Conservation (phyloP, 148 eudicot genomes). For the Salicornia ramosissima region DNA sequence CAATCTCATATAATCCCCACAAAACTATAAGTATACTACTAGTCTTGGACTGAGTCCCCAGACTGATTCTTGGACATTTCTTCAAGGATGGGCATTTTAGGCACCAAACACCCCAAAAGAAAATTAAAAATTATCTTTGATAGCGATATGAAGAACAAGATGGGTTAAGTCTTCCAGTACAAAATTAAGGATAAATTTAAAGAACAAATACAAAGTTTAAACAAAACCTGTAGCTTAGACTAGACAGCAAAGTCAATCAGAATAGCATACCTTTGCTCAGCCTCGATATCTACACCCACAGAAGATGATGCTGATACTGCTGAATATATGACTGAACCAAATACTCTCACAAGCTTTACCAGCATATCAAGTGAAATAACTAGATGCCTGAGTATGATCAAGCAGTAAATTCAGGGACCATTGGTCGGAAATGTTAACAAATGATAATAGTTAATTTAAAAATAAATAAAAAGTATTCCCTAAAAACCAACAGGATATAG, state of each 20-base stretch:
- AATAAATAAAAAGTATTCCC: not conserved
- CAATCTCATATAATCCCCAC: not conserved
- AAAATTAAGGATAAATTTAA: not conserved
- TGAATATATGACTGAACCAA: conserved; percentile 87
- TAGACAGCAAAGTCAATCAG: not conserved
- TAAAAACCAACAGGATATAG: not conserved
- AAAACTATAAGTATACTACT: not conserved
- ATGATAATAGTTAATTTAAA: not conserved
- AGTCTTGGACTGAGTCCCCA: not conserved
- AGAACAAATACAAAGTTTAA: not conserved
- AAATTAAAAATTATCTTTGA: not conserved
- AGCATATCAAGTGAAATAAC: conserved; percentile 80
- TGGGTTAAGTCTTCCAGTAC: not conserved
- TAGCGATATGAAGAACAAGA: not conserved
- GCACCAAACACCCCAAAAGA: not conserved
- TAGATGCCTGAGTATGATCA: conserved; percentile 53
- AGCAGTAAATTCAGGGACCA: conserved; percentile 12
- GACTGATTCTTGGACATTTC: not conserved
- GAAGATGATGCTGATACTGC: conserved; percentile 77
- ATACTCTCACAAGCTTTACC: conserved; percentile 77
- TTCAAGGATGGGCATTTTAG: not conserved
- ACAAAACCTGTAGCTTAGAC: not conserved
- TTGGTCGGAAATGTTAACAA: not conserved
- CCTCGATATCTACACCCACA: conserved; percentile 97
- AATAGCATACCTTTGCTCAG: conserved; percentile 73